These are phyloP conservation scores for Pythium rhizo-oryzae DNA, from an alignment of 352 stramenopile genomes.

Conservation along the genomic window DNA sequence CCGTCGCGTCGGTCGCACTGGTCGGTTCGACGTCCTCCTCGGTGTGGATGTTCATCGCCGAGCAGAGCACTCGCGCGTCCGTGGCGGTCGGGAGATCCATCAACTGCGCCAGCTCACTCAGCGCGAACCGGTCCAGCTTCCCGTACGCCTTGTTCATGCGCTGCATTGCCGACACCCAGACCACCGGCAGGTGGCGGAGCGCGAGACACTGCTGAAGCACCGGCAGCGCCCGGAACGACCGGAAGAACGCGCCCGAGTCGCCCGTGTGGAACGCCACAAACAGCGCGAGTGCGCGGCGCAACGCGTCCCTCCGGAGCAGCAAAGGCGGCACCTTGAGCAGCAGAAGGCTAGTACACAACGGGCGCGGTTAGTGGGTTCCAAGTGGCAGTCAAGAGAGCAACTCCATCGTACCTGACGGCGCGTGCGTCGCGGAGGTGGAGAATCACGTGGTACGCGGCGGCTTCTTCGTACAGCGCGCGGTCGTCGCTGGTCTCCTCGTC, in stretches of 20 bases:
- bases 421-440: slow-evolving; percentile 55
- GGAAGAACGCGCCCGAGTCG: slow-evolving; percentile 43
- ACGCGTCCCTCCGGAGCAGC: background rate
- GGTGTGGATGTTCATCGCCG: slow-evolving; percentile 48
- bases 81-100: slow-evolving; percentile 28
- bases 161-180: slow-evolving; percentile 40
- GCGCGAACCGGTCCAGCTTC: slow-evolving; percentile 57
- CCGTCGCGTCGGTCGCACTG: background rate
- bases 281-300: slow-evolving; percentile 37
- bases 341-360: slow-evolving; percentile 27
- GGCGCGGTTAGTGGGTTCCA: background rate
- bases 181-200: slow-evolving; percentile 41
- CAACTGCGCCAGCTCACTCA: slow-evolving; percentile 45
- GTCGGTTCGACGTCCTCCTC: background rate
- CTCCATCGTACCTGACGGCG: slow-evolving; percentile 34
- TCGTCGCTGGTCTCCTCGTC: background rate
- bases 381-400: background rate
- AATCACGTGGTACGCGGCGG: slow-evolving; percentile 60
- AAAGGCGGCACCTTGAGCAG: slow-evolving; percentile 35
- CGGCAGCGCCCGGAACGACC: slow-evolving; percentile 31
- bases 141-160: slow-evolving; percentile 67
- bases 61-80: slow-evolving; percentile 39
- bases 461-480: slow-evolving; percentile 35
- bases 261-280: slow-evolving; percentile 60
- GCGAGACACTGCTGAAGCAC: slow-evolving; percentile 46